Evolutionary conservation across 148 eudicot genomes (phyloP).

Genomic region (Cornus florida): DNA sequence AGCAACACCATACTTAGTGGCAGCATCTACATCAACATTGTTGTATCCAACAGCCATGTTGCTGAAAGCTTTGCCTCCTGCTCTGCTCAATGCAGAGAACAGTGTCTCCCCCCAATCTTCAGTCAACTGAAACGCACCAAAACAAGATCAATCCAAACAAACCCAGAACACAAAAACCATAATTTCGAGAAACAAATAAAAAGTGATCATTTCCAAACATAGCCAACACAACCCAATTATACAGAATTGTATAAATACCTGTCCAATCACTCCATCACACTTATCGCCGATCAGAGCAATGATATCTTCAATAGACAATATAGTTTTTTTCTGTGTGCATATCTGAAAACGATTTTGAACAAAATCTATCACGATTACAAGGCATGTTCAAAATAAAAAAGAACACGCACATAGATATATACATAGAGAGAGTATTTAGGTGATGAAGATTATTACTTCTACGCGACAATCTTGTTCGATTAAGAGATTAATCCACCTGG

Average conservation of each 20-base stretch:
- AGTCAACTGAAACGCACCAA: constrained; percentile 56
- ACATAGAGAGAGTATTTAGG: not conserved
- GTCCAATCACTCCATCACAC: constrained; percentile 99
- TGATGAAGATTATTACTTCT: constrained; percentile 50
- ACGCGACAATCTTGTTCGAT: constrained; percentile 84
- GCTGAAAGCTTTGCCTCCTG: constrained; percentile 97
- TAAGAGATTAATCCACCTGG: constrained; percentile 91
- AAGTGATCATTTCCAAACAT: not conserved
- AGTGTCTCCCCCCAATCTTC: constrained; percentile 98
- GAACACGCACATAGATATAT: too few relatives aligned
- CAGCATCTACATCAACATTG: constrained; percentile 91
- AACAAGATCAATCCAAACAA: not conserved
- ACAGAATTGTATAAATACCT: constrained; percentile 36
- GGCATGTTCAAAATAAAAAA: too few relatives aligned
- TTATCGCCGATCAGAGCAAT: constrained; percentile 80
- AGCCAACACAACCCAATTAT: not conserved
- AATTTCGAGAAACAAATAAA: not conserved
- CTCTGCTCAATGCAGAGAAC: constrained; percentile 93
- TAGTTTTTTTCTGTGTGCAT: constrained; percentile 91
- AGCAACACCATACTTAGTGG: constrained; percentile 90
- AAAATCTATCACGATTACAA: not conserved
- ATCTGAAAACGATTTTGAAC: constrained; percentile 41
- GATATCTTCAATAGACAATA: constrained; percentile 91
- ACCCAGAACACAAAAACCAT: not conserved
- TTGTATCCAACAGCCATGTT: constrained; percentile 99